These are phyloP conservation scores for Didymella keratinophila DNA, from an alignment of 2,329 filamentous ascomycete genomes.

Conservation along the genomic window DNA sequence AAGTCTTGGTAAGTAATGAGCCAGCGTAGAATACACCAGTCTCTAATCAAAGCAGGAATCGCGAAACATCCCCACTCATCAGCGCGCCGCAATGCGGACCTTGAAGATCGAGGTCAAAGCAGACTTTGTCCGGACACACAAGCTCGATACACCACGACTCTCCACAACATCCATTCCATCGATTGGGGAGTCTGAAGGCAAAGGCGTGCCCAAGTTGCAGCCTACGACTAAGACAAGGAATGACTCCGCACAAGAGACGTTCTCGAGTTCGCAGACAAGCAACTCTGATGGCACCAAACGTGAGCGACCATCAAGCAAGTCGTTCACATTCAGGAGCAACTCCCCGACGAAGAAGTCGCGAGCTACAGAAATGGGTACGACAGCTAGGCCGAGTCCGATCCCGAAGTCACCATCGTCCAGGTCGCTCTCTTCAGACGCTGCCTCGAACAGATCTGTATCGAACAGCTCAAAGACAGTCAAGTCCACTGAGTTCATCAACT, in stretches of 20 bases:
- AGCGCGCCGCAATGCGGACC: constrained; percentile 93
- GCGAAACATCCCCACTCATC: constrained; percentile 91
- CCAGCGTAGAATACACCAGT: constrained; percentile 23
- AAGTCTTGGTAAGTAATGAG: constrained; percentile 64
- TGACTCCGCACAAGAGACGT: constrained; percentile 39
- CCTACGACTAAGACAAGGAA: constrained; percentile 50
- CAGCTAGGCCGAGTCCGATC: constrained; percentile 75
- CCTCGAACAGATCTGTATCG: constrained; percentile 66
- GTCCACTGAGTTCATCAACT: constrained; percentile 85
- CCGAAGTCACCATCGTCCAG: constrained; percentile 69
- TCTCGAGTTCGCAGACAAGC: constrained; percentile 30
- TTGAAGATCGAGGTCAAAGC: constrained; percentile 90
- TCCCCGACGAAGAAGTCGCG: constrained; percentile 80
- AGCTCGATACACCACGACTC: constrained; percentile 64
- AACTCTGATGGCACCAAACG: constrained; percentile 47
- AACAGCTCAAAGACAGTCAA: constrained; percentile 77
- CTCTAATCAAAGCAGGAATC: constrained; percentile 67
- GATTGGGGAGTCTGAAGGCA: constrained; percentile 42
- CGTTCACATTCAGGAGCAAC: constrained; percentile 79
- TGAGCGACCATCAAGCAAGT: constrained; percentile 70
- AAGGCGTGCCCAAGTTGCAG: constrained; percentile 45
- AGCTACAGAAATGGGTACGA: constrained; percentile 62
- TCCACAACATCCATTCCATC: constrained; percentile 54
- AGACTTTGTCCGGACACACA: constrained; percentile 92
- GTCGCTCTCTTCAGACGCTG: constrained; percentile 60